These are phyloP conservation scores for Fusarium fracticaudum DNA, from an alignment of 2,329 filamentous ascomycete genomes.

Conservation along the genomic window DNA sequence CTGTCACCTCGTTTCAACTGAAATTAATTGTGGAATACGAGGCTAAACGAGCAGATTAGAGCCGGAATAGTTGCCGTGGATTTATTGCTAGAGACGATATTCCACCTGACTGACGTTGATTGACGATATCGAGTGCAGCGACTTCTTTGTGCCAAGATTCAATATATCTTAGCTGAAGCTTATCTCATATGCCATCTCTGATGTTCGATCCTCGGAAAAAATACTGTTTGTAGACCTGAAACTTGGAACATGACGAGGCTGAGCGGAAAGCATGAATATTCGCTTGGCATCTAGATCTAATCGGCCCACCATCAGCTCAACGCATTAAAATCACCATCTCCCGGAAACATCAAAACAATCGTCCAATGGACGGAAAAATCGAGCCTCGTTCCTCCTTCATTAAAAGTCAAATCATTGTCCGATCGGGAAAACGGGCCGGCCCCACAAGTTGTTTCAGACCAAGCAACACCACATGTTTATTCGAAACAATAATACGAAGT, in stretches of 20 bases:
- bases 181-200: not conserved
- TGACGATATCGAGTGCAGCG: too few relatives aligned
- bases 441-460: slow-evolving; percentile 36
- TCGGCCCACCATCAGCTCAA: slow-evolving; percentile 5
- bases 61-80: not conserved
- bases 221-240: not conserved
- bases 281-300: not conserved
- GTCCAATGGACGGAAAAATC: slow-evolving; percentile 38
- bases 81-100: not conserved
- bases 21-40: slow-evolving; percentile 7
- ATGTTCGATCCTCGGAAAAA: not conserved
- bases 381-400: slow-evolving; percentile 31
- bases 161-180: not conserved
- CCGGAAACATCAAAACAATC: slow-evolving; percentile 21
- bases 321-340: slow-evolving; percentile 1
- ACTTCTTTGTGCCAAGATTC: not conserved
- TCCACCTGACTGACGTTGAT: not conserved
- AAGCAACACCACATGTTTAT: slow-evolving; percentile 15
- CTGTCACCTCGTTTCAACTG: slow-evolving; percentile 2
- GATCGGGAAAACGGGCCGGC: slow-evolving; percentile 14
- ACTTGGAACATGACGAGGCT: not conserved
- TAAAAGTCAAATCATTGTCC: slow-evolving; percentile 19
- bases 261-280: not conserved
- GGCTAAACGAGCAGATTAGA: not conserved
- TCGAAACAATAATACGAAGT: slow-evolving; percentile 1